Conservation (phyloP, 192 early-diverging fungal genomes). For the Phycomyces nitens region DNA sequence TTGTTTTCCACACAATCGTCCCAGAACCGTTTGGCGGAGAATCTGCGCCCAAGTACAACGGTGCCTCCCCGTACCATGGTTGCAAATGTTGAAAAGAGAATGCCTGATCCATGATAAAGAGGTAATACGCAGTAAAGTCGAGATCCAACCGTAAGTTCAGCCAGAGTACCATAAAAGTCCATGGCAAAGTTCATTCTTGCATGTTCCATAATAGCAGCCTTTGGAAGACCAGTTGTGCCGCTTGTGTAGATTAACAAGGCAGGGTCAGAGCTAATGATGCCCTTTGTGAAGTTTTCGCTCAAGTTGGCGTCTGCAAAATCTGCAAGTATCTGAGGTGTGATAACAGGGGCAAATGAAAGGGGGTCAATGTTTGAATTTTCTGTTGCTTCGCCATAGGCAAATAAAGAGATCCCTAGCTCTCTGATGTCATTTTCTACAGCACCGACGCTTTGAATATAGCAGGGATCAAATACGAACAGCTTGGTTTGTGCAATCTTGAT, state of each 20-base stretch:
- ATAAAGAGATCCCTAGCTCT: conserved; percentile 11
- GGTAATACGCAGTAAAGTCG: conserved; percentile 54
- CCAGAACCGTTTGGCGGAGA: conserved; percentile 44
- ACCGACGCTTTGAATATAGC: conserved; percentile 25
- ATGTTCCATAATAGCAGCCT: conserved; percentile 46
- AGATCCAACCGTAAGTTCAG: conserved; percentile 26
- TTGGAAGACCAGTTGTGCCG: conserved; percentile 64
- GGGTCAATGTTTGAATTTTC: conserved; percentile 19
- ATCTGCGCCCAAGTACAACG: conserved; percentile 50
- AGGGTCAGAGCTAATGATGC: conserved; percentile 16
- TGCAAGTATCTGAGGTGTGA: conserved; percentile 24
- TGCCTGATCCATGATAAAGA: conserved; percentile 56
- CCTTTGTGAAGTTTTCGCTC: conserved; percentile 17
- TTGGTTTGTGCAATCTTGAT: conserved; percentile 39
- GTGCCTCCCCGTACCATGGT: conserved; percentile 34
- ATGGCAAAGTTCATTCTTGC: conserved; percentile 25
- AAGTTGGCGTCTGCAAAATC: conserved; percentile 28
- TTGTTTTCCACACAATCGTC: conserved; percentile 40
- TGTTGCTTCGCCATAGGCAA: conserved; percentile 29
- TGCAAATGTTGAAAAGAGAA: conserved; percentile 1
- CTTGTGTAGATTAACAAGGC: conserved; percentile 43
- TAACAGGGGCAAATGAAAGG: conserved; percentile 15
- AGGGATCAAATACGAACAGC: conserved; percentile 43
- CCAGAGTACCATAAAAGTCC: conserved; percentile 3
- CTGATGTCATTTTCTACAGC: conserved; percentile 15